Conservation (phyloP, 148 eudicot species). For the Cornus kousa region DNA sequence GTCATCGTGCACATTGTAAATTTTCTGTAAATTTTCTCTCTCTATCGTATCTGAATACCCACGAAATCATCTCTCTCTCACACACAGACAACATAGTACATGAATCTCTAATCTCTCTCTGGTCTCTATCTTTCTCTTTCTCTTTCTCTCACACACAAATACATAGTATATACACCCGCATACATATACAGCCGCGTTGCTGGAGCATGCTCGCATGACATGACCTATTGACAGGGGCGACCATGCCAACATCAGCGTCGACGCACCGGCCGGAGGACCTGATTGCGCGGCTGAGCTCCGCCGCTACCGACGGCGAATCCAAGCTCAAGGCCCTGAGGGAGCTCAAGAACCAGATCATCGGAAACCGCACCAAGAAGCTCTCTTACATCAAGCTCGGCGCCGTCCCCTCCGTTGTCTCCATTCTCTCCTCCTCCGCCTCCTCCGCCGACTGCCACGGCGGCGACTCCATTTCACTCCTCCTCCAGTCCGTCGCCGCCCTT, state of each 20-base stretch:
- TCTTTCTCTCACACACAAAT: not conserved
- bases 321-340: constrained; percentile 78
- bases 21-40: too few relatives aligned
- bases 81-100: too few relatives aligned
- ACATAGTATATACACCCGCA: not conserved
- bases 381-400: constrained; percentile 75
- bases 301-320: constrained; percentile 31
- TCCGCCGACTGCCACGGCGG: constrained; percentile 19
- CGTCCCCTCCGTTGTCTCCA: constrained; percentile 58
- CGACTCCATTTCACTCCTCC: constrained; percentile 24
- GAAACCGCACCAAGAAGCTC: constrained; percentile 87
- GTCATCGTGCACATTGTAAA: too few relatives aligned
- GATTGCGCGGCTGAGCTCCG: constrained; percentile 50
- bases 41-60: too few relatives aligned
- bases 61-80: too few relatives aligned
- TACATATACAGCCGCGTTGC: constrained; percentile 2
- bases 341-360: constrained; percentile 91
- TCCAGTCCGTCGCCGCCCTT: constrained; percentile 69
- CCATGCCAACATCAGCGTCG: constrained; percentile 59
- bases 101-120: too few relatives aligned
- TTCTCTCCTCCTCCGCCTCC: constrained; percentile 47
- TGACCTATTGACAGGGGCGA: constrained; percentile 25
- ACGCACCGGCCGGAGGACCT: constrained; percentile 54
- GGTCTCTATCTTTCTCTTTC: not conserved
- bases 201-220: constrained; percentile 20